These are phyloP conservation scores for Spatholobus suberectus DNA, from an alignment of 306 rosid genomes.

Conservation along the genomic window DNA sequence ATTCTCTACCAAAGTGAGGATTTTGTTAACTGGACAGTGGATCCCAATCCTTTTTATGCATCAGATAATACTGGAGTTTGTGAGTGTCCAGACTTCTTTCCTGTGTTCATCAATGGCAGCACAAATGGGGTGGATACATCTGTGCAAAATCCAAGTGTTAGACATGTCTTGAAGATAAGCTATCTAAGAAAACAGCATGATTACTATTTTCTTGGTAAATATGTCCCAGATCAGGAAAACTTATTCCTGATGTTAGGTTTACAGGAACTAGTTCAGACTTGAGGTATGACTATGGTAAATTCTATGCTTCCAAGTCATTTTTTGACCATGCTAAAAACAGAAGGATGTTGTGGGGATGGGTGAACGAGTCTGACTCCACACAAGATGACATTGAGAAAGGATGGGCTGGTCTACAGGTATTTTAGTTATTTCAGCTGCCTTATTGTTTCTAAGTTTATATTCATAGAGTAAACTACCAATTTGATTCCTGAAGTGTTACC, in stretches of 20 bases:
- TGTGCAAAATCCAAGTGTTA: conserved; percentile 8
- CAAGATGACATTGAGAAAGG: conserved; percentile 45
- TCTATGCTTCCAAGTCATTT: conserved; percentile 58
- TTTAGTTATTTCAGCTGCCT: not conserved
- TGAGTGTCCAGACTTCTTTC: conserved; percentile 70
- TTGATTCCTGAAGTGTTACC: too few relatives aligned
- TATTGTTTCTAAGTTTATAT: not conserved
- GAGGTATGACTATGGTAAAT: conserved; percentile 43
- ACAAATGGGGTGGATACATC: conserved; percentile 54
- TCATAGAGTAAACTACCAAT: too few relatives aligned
- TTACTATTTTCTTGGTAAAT: conserved; percentile 56
- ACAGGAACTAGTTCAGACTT: conserved; percentile 42
- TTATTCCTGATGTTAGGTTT: conserved; percentile 46
- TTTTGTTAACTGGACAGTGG: conserved; percentile 54
- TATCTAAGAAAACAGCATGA: conserved; percentile 24
- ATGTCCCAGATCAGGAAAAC: conserved; percentile 43
- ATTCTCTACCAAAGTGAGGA: conserved; percentile 55
- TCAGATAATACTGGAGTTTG: conserved; percentile 51
- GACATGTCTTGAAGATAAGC: conserved; percentile 60
- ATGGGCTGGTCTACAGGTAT: conserved; percentile 77
- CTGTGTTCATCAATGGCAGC: conserved; percentile 45
- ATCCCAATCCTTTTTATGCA: conserved; percentile 45
- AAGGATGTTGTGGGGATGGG: conserved; percentile 55
- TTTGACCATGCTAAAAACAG: conserved; percentile 53
- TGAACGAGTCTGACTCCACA: conserved; percentile 38